Base-by-base conservation (phyloP, 306 rosid genomes). In the Betula pendula region DNA sequence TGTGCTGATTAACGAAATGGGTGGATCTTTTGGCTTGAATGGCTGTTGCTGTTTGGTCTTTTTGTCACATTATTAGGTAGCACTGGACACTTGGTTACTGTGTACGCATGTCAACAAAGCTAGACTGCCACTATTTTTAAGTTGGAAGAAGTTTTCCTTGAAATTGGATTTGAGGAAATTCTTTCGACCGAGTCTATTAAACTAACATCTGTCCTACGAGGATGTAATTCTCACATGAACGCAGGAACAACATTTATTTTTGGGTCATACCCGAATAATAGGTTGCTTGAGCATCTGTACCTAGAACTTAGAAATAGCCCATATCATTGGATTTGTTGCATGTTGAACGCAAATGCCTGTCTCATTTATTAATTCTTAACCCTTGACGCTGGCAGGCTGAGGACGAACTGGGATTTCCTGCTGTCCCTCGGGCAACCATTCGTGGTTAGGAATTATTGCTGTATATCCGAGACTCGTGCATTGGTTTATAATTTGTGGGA, bases 341-440 rank as follows among this genome's bases (percentile, higher is more conserved):
- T 17, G 13, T 17, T 35, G 35, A 6, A 29, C 11, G 11, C 24
- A 16, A 11, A 1, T 12, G 44, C 33, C 33, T 47, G 33, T 8
- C n/a, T 19, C 16, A 1, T 22, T 2, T 73, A 45, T 59, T 78
- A 31, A 77, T 63, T n/a, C 56, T 83, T 68, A 56, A 68, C 67
- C 67, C 52, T 73, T 68, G 75, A 43, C 75, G 27, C 42, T 81
- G 78, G 80, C 94, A 95, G 99, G 81, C 77, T 48, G 94, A 90
- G 62, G 97, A 92, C 8, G 97, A 95, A 83, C 66, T 90, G 74
- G 99, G 97, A 60, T 91, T 95, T 78, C 97, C 99, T n/a, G 77
- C 97, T 51, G 97, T 90, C 19, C 97, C 99, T 9, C 92, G 90
- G 75, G 90, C 99, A 73, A 77, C 97, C 1, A 22, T 95, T 53